Evolutionary conservation across 805 yeast species (phyloP).

Genomic region (Tetrapisispora fleetii): DNA sequence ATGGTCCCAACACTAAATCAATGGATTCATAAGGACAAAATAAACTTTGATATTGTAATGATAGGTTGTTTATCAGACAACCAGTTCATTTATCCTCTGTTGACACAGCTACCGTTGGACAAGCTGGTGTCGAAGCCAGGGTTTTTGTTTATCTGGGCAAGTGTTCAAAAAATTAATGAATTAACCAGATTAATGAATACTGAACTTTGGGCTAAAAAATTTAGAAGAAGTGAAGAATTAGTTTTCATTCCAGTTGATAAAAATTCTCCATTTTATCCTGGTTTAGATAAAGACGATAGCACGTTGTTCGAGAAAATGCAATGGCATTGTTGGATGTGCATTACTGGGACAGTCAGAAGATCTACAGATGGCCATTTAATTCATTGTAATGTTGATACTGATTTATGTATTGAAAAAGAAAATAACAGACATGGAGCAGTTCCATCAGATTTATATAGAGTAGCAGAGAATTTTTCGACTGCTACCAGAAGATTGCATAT

Average conservation of each 20-base stretch:
- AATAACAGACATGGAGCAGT: constrained; percentile 38
- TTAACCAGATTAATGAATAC: constrained; percentile 44
- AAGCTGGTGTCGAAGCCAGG: constrained; percentile 78
- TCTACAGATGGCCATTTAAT: constrained; percentile 75
- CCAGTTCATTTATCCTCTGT: constrained; percentile 52
- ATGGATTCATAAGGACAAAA: constrained; percentile 50
- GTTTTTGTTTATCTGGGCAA: constrained; percentile 78
- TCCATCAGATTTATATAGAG: constrained; percentile 67
- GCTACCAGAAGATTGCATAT: constrained; percentile 78
- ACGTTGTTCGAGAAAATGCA: constrained; percentile 57
- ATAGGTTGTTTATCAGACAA: constrained; percentile 76
- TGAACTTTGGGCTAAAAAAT: constrained; percentile 53
- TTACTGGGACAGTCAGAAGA: constrained; percentile 87
- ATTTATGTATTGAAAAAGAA: constrained; percentile 58
- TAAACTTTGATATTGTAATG: constrained; percentile 85
- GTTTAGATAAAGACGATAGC: constrained; percentile 39
- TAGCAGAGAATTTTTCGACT: constrained; percentile 82
- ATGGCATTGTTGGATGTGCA: constrained; percentile 98
- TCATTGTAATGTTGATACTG: constrained; percentile 89
- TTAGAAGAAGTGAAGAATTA: constrained; percentile 82
- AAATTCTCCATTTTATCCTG: constrained; percentile 57
- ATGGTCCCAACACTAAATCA: constrained; percentile 47
- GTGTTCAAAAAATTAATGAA: constrained; percentile 60
- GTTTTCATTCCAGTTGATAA: constrained; percentile 68
- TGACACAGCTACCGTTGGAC: constrained; percentile 60